Conservation (phyloP, 1,284 basidiomycete genomes). For the Rhodotorula sp. region DNA sequence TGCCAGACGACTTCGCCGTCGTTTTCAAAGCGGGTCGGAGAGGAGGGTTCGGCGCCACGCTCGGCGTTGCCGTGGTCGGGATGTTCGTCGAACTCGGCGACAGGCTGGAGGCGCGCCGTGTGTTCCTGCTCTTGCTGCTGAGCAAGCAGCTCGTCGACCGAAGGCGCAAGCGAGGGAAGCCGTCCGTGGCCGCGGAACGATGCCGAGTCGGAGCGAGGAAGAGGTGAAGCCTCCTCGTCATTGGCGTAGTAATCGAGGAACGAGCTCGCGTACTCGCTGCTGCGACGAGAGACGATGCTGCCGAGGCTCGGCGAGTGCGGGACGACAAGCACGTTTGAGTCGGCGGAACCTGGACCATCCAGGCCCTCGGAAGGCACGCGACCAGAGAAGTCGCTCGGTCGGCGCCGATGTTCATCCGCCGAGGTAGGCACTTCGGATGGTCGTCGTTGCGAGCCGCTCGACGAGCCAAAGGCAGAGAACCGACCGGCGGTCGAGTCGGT, state of each 20-base stretch:
- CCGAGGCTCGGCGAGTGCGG: slow-evolving; percentile 27
- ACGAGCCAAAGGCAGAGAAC: background rate
- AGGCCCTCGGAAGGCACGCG: too few species aligned
- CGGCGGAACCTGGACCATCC: too few species aligned
- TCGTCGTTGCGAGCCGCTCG: too few species aligned
- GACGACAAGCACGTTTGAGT: background rate
- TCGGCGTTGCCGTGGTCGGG: slow-evolving; percentile 1
- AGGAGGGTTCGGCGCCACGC: background rate
- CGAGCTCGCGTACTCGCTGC: slow-evolving; percentile 32
- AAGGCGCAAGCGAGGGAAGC: background rate
- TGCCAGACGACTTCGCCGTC: slow-evolving; percentile 29
- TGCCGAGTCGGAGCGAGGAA: background rate
- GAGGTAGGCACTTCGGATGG: background rate
- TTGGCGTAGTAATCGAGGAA: slow-evolving; percentile 33
- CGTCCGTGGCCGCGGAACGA: background rate
- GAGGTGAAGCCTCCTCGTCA: slow-evolving; percentile 4
- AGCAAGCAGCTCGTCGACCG: slow-evolving; percentile 15
- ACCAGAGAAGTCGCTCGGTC: slow-evolving; percentile 3
- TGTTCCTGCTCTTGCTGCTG: slow-evolving; percentile 3
- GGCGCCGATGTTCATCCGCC: background rate
- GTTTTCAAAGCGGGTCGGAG: background rate
- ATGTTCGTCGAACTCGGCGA: slow-evolving; percentile 17
- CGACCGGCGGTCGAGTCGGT: slow-evolving; percentile 6
- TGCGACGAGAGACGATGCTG: slow-evolving; percentile 11
- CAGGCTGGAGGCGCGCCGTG: slow-evolving; percentile 10